These are phyloP conservation scores for Pyricularia pennisetigena DNA, from an alignment of 2,329 filamentous ascomycete genomes.

Conservation along the genomic window DNA sequence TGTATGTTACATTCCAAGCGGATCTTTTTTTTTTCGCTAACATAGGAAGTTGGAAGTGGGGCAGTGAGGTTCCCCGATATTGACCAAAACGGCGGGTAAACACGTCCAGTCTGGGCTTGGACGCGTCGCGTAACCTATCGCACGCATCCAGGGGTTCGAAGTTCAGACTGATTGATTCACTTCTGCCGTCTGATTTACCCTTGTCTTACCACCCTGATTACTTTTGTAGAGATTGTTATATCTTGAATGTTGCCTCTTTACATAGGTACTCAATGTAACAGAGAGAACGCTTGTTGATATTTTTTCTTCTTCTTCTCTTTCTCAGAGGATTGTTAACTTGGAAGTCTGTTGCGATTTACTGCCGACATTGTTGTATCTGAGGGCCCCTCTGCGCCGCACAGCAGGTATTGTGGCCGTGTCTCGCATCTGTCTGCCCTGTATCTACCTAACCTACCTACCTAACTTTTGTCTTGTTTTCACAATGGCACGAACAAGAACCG, in stretches of 20 bases:
- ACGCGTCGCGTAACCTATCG: neutral
- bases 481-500: conserved; percentile 31
- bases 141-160: neutral
- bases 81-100: neutral
- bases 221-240: neutral
- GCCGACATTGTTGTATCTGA: too few relatives aligned
- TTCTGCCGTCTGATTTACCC: neutral
- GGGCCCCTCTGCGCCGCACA: neutral
- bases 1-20: conserved; percentile 1
- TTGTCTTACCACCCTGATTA: neutral
- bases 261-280: neutral
- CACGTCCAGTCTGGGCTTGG: neutral
- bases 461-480: neutral
- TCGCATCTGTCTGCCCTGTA: too few relatives aligned
- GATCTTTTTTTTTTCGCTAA: neutral
- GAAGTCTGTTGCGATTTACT: neutral
- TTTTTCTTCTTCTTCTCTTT: neutral
- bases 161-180: neutral
- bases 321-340: neutral
- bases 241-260: neutral
- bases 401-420: neutral
- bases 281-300: neutral
- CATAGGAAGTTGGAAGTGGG: neutral
- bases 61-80: neutral
- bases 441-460: neutral